Conservation (phyloP, 2,329 filamentous ascomycete genomes). For the Seiridium unicorne region DNA sequence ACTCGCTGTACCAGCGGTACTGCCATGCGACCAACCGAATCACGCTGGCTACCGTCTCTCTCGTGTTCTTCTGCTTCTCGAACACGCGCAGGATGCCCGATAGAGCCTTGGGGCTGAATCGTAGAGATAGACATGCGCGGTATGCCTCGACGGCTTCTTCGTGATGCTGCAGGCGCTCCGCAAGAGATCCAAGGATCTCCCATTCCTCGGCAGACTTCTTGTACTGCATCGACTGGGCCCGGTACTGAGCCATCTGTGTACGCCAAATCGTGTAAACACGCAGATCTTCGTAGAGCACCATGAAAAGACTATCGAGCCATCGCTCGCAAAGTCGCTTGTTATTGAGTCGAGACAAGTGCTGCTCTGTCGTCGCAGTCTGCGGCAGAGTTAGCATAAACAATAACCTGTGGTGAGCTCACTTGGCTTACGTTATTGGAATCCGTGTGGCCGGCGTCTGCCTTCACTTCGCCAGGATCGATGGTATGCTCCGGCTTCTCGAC, state of each 20-base stretch:
- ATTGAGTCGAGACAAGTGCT: slow-evolving; percentile 84
- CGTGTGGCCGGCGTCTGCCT: slow-evolving; percentile 54
- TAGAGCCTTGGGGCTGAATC: slow-evolving; percentile 92
- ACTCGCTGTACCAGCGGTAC: slow-evolving; percentile 99
- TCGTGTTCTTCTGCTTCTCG: slow-evolving; percentile 73
- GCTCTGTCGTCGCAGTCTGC: slow-evolving; percentile 63
- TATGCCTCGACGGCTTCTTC: slow-evolving; percentile 94
- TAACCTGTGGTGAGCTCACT: not conserved
- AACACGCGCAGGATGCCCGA: slow-evolving; percentile 79
- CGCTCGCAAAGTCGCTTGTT: slow-evolving; percentile 97
- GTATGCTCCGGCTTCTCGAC: slow-evolving; percentile 80
- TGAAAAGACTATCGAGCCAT: slow-evolving; percentile 98
- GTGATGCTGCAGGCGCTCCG: slow-evolving; percentile 86
- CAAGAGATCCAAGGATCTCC: slow-evolving; percentile 93
- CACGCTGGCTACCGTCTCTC: slow-evolving; percentile 78
- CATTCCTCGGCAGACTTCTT: slow-evolving; percentile 97
- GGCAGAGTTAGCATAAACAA: not conserved
- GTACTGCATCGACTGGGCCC: slow-evolving; percentile 90
- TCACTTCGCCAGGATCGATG: slow-evolving; percentile 73
- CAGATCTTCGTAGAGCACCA: slow-evolving; percentile 97
- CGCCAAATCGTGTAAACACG: slow-evolving; percentile 99
- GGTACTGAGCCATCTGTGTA: slow-evolving; percentile 94
- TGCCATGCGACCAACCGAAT: slow-evolving; percentile 96
- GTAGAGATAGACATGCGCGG: slow-evolving; percentile 78
- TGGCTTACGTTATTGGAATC: slow-evolving; percentile 15